Conservation (phyloP, 208 protist genomes). For the Zelonia costaricensis region DNA sequence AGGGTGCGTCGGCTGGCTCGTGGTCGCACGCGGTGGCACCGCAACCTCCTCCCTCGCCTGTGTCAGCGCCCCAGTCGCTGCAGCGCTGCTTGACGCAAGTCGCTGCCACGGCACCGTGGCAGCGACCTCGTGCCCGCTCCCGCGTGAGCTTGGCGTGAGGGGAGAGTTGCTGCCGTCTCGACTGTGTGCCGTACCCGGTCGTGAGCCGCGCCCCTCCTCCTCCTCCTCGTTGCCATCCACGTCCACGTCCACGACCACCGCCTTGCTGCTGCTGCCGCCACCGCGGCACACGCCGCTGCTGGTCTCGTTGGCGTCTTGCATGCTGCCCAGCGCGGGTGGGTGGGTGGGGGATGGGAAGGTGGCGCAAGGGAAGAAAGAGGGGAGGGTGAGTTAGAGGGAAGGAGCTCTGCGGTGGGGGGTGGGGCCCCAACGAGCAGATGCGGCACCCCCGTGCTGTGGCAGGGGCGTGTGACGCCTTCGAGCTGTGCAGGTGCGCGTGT, state of each 20-base stretch:
- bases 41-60: no score
- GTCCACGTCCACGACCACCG: no score
- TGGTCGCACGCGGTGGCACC: no score
- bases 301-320: background rate
- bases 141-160: constrained; percentile 6
- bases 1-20: no score
- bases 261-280: background rate
- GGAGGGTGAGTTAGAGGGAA: background rate
- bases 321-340: background rate
- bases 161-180: constrained; percentile 4
- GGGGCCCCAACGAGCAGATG: no score
- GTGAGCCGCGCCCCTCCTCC: no score
- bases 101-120: background rate
- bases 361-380: background rate
- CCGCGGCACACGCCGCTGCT: background rate
- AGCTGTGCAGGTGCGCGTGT: background rate
- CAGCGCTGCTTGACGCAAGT: background rate
- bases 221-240: no score
- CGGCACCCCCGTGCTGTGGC: no score
- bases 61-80: no score
- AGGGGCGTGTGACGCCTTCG: no score
- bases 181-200: no score
- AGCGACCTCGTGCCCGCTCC: constrained; percentile 5
- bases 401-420: no score
- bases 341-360: background rate